phyloP scores from a whole-genome alignment of 345 rosid genomes.

The Ceriops tagal region DNA sequence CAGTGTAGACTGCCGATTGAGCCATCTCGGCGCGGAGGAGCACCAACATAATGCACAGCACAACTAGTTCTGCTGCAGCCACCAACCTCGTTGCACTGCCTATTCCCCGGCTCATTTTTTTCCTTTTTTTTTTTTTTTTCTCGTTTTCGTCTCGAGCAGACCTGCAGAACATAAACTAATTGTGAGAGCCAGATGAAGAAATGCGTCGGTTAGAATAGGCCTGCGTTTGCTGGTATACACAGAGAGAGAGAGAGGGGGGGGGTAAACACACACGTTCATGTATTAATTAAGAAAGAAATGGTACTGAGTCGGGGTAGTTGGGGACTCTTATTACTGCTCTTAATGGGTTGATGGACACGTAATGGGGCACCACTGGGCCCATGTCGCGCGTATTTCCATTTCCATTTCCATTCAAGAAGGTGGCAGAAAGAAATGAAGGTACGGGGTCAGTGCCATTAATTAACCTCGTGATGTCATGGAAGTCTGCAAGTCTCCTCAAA shows the following conservation, averaged over 20 bases:
- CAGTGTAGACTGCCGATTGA: slow-evolving; percentile 34
- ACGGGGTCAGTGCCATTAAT: slow-evolving; percentile 7
- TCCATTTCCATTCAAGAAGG: not conserved
- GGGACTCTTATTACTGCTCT: too few relatives aligned
- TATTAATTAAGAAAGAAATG: too few relatives aligned
- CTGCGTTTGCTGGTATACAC: too few relatives aligned
- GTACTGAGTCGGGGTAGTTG: too few relatives aligned
- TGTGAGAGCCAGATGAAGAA: not conserved
- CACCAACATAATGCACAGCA: slow-evolving; percentile 30
- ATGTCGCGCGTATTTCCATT: not conserved
- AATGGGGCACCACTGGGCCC: not conserved
- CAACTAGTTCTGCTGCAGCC: slow-evolving; percentile 6
- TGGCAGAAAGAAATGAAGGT: not conserved
- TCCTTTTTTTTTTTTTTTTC: not conserved
- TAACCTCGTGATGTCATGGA: not conserved
- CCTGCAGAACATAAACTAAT: not conserved
- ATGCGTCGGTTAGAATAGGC: too few relatives aligned
- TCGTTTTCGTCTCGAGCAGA: too few relatives aligned
- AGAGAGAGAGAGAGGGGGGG: too few relatives aligned
- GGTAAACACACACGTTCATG: too few relatives aligned
- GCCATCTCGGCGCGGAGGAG: slow-evolving; percentile 23
- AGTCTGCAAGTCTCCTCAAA: too few relatives aligned
- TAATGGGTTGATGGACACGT: not conserved
- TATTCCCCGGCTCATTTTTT: slow-evolving; percentile 40
- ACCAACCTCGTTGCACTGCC: slow-evolving; percentile 39